Conservation (phyloP, 768 basidiomycete species). For the Russula abietina region DNA sequence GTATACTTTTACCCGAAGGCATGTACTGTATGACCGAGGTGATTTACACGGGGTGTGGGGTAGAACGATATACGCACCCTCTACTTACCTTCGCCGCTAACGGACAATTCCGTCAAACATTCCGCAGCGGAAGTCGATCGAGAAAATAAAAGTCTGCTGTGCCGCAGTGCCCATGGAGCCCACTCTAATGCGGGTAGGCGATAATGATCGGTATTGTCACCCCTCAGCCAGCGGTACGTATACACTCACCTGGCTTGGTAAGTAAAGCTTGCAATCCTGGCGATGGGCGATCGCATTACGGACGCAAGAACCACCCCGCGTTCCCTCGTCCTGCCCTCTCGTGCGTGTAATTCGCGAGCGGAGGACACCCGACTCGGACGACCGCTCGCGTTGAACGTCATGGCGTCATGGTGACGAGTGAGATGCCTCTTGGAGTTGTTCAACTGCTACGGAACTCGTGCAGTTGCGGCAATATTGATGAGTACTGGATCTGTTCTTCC, state of each 20-base stretch:
- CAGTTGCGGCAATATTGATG: not conserved
- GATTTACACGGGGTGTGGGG: not conserved
- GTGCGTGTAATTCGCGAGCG: conserved; percentile 1
- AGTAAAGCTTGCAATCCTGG: not conserved
- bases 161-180: not conserved
- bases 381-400: not conserved
- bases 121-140: not conserved
- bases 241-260: not conserved
- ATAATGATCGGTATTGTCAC: not conserved
- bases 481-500: not conserved
- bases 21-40: not conserved
- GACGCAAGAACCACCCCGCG: not conserved
- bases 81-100: not conserved
- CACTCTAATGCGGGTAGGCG: not conserved
- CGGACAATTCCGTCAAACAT: not conserved
- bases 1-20: not conserved
- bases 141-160: not conserved
- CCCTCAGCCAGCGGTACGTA: not conserved
- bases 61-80: not conserved
- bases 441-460: not conserved
- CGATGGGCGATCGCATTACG: not conserved
- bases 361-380: not conserved
- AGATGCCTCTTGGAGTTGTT: not conserved
- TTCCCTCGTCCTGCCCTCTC: not conserved
- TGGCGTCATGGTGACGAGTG: not conserved